Conservation (phyloP, 225 moss, liverwort and hornwort species). For the Marchantia paleacea region DNA sequence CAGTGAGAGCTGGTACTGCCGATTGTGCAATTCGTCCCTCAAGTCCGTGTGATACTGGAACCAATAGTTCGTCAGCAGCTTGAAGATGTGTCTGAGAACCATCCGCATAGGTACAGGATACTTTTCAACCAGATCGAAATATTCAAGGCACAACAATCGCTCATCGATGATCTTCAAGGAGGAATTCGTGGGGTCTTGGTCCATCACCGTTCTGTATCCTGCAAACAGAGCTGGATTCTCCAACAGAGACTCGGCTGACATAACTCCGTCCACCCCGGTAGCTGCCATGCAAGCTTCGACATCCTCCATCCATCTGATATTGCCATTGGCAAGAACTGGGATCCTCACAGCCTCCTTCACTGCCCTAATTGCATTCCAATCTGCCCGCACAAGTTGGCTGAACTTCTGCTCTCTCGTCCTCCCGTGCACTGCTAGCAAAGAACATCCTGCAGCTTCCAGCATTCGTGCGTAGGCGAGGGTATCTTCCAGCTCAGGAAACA, state of each 20-base stretch:
- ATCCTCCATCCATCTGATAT: conserved; percentile 88
- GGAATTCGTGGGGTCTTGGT: conserved; percentile 23
- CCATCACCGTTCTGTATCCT: conserved; percentile 56
- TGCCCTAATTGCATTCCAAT: conserved; percentile 85
- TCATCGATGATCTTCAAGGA: conserved; percentile 43
- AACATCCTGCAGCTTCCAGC: conserved; percentile 92
- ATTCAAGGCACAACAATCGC: conserved; percentile 64
- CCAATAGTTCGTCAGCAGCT: conserved; percentile 66
- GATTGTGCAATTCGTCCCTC: conserved; percentile 69
- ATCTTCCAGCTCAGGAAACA: conserved; percentile 76
- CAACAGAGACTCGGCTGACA: conserved; percentile 93
- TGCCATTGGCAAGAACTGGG: conserved; percentile 91
- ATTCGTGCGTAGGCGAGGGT: conserved; percentile 81
- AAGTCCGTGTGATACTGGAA: conserved; percentile 64
- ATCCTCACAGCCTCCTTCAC: conserved; percentile 74
- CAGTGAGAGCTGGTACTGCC: conserved; percentile 55
- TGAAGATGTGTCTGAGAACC: conserved; percentile 85
- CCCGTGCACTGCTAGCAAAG: conserved; percentile 84
- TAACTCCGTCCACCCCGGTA: conserved; percentile 82
- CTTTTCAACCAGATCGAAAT: conserved; percentile 73
- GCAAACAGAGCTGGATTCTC: conserved; percentile 92
- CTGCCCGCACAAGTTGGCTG: conserved; percentile 64
- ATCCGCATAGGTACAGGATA: conserved; percentile 89
- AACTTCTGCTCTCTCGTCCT: conserved; percentile 92
- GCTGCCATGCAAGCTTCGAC: conserved; percentile 64